phyloP scores from a whole-genome alignment of 164 flowering plant species.

The Houttuynia cordata region DNA sequence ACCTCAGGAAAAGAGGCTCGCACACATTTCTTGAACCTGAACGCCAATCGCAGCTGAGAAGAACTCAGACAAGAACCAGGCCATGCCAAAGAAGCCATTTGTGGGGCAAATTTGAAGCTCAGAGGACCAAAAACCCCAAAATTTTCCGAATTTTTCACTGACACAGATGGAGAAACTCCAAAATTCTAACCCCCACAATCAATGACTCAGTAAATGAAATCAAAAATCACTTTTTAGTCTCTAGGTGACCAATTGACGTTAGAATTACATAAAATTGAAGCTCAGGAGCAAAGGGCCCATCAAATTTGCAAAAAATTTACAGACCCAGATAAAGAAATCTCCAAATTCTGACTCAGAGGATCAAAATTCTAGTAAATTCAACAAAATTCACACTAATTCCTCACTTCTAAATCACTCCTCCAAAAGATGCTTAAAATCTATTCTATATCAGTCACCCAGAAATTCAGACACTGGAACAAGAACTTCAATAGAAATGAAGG shows the following conservation, averaged over 20 bases:
- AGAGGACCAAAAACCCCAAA: too few relatives aligned
- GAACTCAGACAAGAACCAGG: constrained; percentile 36
- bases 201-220: too few relatives aligned
- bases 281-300: background rate
- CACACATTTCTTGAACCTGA: constrained; percentile 20
- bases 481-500: background rate
- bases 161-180: too few relatives aligned
- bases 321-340: background rate
- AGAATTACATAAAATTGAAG: too few relatives aligned
- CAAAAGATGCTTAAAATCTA: background rate
- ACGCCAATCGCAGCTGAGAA: constrained; percentile 51
- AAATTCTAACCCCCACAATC: too few relatives aligned
- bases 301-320: background rate
- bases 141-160: too few relatives aligned
- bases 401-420: background rate
- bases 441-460: background rate
- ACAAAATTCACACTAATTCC: background rate
- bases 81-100: constrained; percentile 34
- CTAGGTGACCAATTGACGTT: too few relatives aligned
- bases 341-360: background rate
- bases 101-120: background rate
- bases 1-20: background rate
- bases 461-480: background rate
- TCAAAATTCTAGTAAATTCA: too few relatives aligned
- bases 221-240: too few relatives aligned